These are phyloP conservation scores for Sporothrix luriei DNA, from an alignment of 2,329 filamentous ascomycete species.

Conservation along the genomic window DNA sequence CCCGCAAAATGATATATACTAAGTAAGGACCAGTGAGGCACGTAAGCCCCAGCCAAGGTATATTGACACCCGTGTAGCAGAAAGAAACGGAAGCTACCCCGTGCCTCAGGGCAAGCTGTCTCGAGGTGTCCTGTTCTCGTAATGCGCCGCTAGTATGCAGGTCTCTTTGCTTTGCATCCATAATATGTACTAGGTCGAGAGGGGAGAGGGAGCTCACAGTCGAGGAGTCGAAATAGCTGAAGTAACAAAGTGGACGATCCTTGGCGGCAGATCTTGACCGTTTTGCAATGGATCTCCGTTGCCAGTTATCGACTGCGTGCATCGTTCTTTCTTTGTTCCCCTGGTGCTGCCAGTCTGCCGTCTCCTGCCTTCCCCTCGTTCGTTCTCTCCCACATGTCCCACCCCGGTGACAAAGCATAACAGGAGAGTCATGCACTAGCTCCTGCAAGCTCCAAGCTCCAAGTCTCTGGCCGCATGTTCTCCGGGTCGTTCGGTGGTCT, in stretches of 20 bases:
- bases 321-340: constrained; percentile 2
- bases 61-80: constrained; percentile 1
- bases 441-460: not conserved
- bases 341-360: not conserved
- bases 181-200: not conserved
- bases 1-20: not conserved
- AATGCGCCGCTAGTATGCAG: constrained; percentile 22
- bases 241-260: not conserved
- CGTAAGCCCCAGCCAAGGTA: not conserved
- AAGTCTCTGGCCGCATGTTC: constrained; percentile 10
- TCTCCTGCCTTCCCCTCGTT: not conserved
- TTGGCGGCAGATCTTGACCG: not conserved
- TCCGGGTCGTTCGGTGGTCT: constrained; percentile 9
- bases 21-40: not conserved
- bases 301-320: not conserved
- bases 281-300: constrained; percentile 12
- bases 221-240: not conserved
- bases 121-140: not conserved
- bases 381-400: not conserved
- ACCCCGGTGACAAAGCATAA: constrained; percentile 20
- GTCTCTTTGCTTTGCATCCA: constrained; percentile 11
- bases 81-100: not conserved
- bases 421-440: constrained; percentile 23
- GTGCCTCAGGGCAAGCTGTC: not conserved
- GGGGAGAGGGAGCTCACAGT: not conserved